These are phyloP conservation scores for Rhizopogon hawkerae DNA, from an alignment of 1,284 basidiomycete genomes.

Conservation along the genomic window DNA sequence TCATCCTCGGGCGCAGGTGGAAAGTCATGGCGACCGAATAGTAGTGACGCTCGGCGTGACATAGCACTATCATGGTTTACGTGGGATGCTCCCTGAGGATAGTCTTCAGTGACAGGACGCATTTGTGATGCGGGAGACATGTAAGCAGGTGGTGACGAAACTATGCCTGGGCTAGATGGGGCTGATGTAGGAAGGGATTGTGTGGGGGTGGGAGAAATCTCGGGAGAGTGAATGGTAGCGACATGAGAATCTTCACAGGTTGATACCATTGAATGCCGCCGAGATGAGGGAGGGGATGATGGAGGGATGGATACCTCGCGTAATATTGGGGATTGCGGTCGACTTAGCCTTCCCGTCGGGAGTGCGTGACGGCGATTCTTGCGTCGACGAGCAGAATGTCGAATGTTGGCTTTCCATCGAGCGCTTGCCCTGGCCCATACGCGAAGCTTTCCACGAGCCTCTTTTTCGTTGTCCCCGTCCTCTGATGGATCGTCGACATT, in stretches of 20 bases:
- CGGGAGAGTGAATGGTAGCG: background rate
- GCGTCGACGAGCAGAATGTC: conserved; percentile 47
- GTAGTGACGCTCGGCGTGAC: conserved; percentile 1
- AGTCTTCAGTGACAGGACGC: background rate
- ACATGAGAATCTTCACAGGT: background rate
- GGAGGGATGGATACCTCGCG: conserved; percentile 2
- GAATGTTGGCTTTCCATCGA: conserved; percentile 54
- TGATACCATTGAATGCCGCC: conserved; percentile 10
- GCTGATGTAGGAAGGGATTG: conserved; percentile 4
- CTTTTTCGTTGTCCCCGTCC: conserved; percentile 32
- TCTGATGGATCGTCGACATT: conserved; percentile 19
- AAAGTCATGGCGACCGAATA: conserved; percentile 1
- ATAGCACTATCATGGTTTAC: background rate
- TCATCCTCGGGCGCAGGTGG: conserved; percentile 13
- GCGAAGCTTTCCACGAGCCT: conserved; percentile 42
- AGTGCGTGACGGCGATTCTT: conserved; percentile 31
- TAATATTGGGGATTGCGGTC: conserved; percentile 17
- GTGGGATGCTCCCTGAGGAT: background rate
- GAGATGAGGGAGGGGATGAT: conserved; percentile 7
- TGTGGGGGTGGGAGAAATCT: background rate
- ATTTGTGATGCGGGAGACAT: conserved; percentile 13
- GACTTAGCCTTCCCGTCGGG: conserved; percentile 13
- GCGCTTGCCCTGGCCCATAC: conserved; percentile 54
- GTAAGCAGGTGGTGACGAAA: conserved; percentile 23
- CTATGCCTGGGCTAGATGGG: background rate